Base-by-base conservation (phyloP, 768 basidiomycete genomes). In the Auricularia heimuer region DNA sequence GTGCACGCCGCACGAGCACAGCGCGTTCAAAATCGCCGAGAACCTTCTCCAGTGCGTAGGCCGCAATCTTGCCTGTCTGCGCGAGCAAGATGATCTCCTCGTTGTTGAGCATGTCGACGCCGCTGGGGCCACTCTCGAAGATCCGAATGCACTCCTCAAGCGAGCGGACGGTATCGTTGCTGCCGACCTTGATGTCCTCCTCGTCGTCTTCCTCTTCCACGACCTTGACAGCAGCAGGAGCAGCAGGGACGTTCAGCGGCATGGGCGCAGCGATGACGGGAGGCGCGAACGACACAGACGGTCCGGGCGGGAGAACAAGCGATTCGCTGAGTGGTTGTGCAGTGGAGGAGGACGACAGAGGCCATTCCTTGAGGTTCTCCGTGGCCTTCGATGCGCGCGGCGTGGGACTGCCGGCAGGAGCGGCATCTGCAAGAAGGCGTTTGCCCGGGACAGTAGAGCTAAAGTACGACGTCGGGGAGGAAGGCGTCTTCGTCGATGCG, bases 21-120 rank as follows among this genome's bases (percentile, higher is more conserved):
- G 97, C 95, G 54, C 97, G 79, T 70, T 93, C 90, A 1, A 90
- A 77, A 68, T 94, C 88, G 63, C 86, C 93, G n/a, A 98, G 76
- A 36, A 93, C 86, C 79, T 98, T 98, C 78, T 99, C 97, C 65
- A 98, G 76, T 34, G 92, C 91, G 75, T 99, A 98, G n/a, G 91
- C 83, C 0, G 91, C 89, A 64, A 98, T 89, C 83, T 96, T 97
- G 36, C 94, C 93, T 67, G 87, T 87, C 77, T 95, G 92, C 2
- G 88, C 83, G 56, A 99, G 80, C 65, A 94, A 63, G 64, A 98
- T 88, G 54, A 99, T 80, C 75, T 98, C 97, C 72, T 98, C 96
- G 69, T 99, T 93, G 63, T 84, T 90, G 71, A 99, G 76, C 68
- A 84, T 78, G 54, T 81, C 81, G 7, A 85, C 78, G 3, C 88